Base-by-base conservation (phyloP, 352 stramenopile genomes). In the Nothophytophthora sp. region DNA sequence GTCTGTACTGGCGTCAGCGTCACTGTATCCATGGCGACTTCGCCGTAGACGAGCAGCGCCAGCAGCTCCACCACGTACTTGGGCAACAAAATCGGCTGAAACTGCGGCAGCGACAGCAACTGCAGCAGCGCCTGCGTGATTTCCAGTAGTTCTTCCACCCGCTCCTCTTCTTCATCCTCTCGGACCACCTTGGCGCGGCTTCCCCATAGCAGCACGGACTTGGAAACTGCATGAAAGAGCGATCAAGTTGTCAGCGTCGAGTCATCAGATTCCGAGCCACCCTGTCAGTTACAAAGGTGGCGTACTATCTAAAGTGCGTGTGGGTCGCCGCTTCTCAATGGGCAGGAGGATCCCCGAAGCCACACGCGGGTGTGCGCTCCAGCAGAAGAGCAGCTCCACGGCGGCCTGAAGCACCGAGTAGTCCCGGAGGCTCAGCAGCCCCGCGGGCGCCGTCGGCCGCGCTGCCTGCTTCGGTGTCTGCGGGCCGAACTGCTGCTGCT, bases 241-340 rank as follows among this genome's bases (percentile, higher is more conserved):
- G 4, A 9, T 29, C 0, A 53, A 38, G 1, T 18, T 6, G n/a
- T n/a, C n/a, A n/a, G n/a, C n/a, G n/a, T n/a, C n/a, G n/a, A n/a
- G n/a, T n/a, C n/a, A n/a, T n/a, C n/a, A n/a, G n/a, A n/a, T n/a
- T n/a, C n/a, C n/a, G n/a, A n/a, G n/a, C n/a, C n/a, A n/a, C n/a
- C n/a, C n/a, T n/a, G n/a, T n/a, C n/a, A n/a, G n/a, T n/a, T n/a
- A n/a, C n/a, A n/a, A n/a, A n/a, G n/a, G n/a, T n/a, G n/a, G n/a
- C n/a, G n/a, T n/a, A 95, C 84, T 92, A 16, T 73, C 69, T 16
- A 95, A 63, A n/a, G 80, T 95, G 37, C 80, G 81, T n/a, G 84
- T 89, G 11, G 81, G 78, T 36, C 67, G 76, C 12, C 84, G 83
- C n/a, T 76, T 75, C 11, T 80, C 77, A 23, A 92, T 64, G 9